Evolutionary conservation across 768 basidiomycete species (phyloP).

Genomic region (Rhizopogon roseolus): DNA sequence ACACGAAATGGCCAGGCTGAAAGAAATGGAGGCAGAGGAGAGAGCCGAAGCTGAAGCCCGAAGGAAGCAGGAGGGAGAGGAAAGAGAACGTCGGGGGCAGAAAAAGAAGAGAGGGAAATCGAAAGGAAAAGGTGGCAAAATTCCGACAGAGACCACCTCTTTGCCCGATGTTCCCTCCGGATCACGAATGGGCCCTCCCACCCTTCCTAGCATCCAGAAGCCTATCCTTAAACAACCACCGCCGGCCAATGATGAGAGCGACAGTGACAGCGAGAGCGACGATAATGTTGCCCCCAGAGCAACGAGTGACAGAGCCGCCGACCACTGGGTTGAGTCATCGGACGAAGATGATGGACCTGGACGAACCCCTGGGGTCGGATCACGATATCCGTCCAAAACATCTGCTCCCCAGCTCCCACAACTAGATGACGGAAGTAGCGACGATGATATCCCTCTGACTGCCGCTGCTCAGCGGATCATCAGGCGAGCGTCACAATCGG

Average conservation of each 20-base stretch:
- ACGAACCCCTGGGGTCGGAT: conserved; percentile 56
- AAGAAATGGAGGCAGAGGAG: conserved; percentile 70
- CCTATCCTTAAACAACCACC: conserved; percentile 26
- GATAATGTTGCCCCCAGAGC: conserved; percentile 21
- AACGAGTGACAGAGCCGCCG: conserved; percentile 17
- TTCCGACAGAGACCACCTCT: conserved; percentile 24
- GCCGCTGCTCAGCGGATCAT: conserved; percentile 54
- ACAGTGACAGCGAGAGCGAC: conserved; percentile 52
- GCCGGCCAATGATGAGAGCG: conserved; percentile 34
- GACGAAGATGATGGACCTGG: conserved; percentile 51
- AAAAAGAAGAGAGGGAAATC: conserved; percentile 41
- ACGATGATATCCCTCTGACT: conserved; percentile 77
- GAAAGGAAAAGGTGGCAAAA: conserved; percentile 41
- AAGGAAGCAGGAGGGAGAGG: conserved; percentile 40
- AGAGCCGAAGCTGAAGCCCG: conserved; percentile 50
- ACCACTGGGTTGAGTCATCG: conserved; percentile 53
- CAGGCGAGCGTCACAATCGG: conserved; percentile 35
- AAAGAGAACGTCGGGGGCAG: conserved; percentile 32
- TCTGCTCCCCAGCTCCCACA: conserved; percentile 7
- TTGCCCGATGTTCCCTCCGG: conserved; percentile 23
- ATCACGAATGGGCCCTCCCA: conserved; percentile 19
- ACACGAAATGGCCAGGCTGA: conserved; percentile 76
- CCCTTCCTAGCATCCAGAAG: conserved; percentile 32
- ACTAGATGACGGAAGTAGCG: conserved; percentile 50
- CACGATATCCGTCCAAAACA: conserved; percentile 38